A percentile compares a stretch with the other conserved stretches of the same genome.
Evolutionary conservation across 129 eudicot species (phyloP).

Genomic region (Helianthus annuus): DNA sequence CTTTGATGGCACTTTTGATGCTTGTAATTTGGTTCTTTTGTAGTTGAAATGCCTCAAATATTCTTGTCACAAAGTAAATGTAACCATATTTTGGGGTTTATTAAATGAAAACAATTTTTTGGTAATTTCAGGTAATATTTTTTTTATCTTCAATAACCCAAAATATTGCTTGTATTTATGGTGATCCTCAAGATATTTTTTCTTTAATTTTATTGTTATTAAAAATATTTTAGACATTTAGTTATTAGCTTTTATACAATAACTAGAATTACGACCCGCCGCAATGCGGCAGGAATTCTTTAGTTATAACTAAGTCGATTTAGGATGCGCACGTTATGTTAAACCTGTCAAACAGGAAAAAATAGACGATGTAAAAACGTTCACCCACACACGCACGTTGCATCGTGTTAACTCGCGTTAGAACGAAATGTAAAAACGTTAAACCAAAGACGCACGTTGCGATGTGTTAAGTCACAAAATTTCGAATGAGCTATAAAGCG

Average conservation of each 20-base stretch:
- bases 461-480: too few relatives aligned
- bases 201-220: background rate
- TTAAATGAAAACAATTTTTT: background rate
- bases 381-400: too few relatives aligned
- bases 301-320: too few relatives aligned
- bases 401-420: too few relatives aligned
- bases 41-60: slow-evolving; percentile 15
- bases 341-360: too few relatives aligned
- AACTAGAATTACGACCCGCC: too few relatives aligned
- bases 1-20: slow-evolving; percentile 13
- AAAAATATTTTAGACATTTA: background rate
- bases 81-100: background rate
- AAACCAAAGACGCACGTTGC: too few relatives aligned
- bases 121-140: background rate
- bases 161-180: background rate
- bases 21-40: slow-evolving; percentile 19
- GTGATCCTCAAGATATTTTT: background rate
- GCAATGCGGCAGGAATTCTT: too few relatives aligned
- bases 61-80: background rate
- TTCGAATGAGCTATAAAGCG: too few relatives aligned
- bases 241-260: background rate
- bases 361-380: too few relatives aligned
- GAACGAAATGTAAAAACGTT: too few relatives aligned
- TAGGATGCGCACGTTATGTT: too few relatives aligned
- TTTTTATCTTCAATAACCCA: background rate